phyloP scores from a whole-genome alignment of 2,329 filamentous ascomycete genomes.

The Colletotrichum acutatum region DNA sequence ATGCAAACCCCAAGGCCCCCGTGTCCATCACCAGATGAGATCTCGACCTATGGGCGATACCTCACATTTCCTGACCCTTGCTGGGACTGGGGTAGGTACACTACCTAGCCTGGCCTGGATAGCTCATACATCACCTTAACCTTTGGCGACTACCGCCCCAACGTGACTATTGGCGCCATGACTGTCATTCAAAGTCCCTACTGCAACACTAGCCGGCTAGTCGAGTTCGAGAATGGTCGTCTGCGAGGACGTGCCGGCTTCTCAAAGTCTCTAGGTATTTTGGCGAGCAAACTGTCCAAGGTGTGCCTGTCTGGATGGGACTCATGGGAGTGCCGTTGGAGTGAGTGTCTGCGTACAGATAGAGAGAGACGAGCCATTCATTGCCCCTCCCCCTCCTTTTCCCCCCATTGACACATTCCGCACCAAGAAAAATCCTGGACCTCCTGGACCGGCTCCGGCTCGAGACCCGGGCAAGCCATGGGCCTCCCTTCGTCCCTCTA shows the following conservation, averaged over 20 bases:
- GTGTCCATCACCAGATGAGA: constrained; percentile 1
- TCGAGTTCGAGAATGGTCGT: constrained; percentile 20
- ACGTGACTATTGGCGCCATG: constrained; percentile 1
- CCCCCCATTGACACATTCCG: not conserved
- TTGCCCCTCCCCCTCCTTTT: constrained; percentile 39
- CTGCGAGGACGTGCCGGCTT: not conserved
- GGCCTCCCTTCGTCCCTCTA: not conserved
- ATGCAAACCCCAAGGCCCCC: constrained; percentile 7
- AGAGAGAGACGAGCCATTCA: constrained; percentile 38
- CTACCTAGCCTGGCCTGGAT: not conserved
- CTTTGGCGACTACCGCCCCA: not conserved
- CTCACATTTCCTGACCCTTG: constrained; percentile 7
- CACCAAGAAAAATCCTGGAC: not conserved
- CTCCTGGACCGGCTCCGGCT: constrained; percentile 23
- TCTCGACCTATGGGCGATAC: constrained; percentile 9
- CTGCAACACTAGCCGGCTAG: constrained; percentile 19
- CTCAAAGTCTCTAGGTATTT: not conserved
- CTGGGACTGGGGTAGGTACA: not conserved
- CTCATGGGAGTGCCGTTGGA: constrained; percentile 9
- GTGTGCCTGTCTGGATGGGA: not conserved
- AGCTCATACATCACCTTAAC: not conserved
- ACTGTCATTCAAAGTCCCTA: constrained; percentile 1
- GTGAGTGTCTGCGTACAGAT: not conserved
- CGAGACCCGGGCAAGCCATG: constrained; percentile 17
- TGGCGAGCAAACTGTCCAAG: not conserved